These are phyloP conservation scores for Zychaea mexicana DNA, from an alignment of 371 early-diverging fungal species.

Conservation along the genomic window DNA sequence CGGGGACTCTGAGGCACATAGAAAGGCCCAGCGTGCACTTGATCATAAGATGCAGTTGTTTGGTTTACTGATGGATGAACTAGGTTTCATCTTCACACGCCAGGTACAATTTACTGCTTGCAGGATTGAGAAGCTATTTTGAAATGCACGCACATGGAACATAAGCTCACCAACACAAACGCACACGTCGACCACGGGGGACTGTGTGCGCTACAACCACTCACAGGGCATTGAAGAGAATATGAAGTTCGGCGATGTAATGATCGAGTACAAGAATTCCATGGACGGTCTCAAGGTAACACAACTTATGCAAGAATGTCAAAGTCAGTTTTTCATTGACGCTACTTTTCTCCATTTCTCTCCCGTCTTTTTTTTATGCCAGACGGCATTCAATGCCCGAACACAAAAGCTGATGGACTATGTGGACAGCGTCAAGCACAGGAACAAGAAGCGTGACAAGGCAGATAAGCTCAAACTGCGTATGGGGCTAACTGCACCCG, in stretches of 20 bases:
- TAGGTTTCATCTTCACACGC: constrained; percentile 54
- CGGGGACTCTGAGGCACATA: constrained; percentile 44
- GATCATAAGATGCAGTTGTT: constrained; percentile 63
- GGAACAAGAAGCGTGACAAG: constrained; percentile 51
- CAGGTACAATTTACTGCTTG: too few species aligned
- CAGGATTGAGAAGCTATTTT: too few species aligned
- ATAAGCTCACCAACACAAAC: not conserved
- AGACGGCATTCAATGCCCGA: constrained; percentile 56
- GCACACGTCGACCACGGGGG: not conserved
- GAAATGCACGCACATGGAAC: too few species aligned
- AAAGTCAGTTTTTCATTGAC: not conserved
- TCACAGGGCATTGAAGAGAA: constrained; percentile 50
- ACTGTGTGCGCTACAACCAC: too few species aligned
- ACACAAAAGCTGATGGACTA: constrained; percentile 60
- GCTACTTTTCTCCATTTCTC: too few species aligned
- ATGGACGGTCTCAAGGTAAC: constrained; percentile 56
- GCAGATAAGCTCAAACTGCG: constrained; percentile 49
- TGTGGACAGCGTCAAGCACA: constrained; percentile 51
- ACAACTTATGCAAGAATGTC: not conserved
- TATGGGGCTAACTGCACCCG: constrained; percentile 44
- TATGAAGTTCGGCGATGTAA: constrained; percentile 59
- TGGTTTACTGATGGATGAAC: constrained; percentile 60
- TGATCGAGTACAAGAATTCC: constrained; percentile 59
- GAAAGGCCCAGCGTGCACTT: constrained; percentile 52
- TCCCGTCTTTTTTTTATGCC: not conserved